A percentile compares a stretch with the other conserved stretches of the same genome.
phyloP scores from a whole-genome alignment of 2,329 filamentous ascomycete species.

The Elsinoe australis region DNA sequence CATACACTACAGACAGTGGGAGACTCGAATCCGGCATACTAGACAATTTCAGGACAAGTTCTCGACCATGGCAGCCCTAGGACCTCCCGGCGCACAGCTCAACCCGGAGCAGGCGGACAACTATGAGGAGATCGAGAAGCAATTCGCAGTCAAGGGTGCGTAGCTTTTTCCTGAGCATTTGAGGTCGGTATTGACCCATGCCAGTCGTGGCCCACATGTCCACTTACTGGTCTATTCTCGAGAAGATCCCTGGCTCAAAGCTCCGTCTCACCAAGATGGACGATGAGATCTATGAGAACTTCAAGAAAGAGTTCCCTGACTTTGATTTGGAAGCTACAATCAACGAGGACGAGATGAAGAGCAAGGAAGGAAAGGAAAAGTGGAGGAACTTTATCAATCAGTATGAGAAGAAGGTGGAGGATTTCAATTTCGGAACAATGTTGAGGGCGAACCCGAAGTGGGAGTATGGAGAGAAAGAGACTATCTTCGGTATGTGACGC shows the following conservation, averaged over 20 bases:
- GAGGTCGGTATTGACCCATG: conserved; percentile 3
- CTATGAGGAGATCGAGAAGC: conserved; percentile 76
- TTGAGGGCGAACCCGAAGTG: conserved; percentile 66
- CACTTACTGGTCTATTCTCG: conserved; percentile 94
- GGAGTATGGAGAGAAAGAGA: conserved; percentile 82
- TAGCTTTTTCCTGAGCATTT: neutral
- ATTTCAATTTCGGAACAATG: conserved; percentile 98
- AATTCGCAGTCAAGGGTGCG: conserved; percentile 91
- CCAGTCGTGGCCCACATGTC: conserved; percentile 85
- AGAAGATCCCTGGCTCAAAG: conserved; percentile 79
- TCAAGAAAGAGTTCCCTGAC: conserved; percentile 82
- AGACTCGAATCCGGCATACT: neutral
- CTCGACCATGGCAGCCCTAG: neutral
- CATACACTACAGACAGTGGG: neutral
- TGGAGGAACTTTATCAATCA: conserved; percentile 92
- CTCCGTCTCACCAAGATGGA: conserved; percentile 89
- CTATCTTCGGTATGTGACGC: conserved; percentile 68
- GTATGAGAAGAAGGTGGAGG: conserved; percentile 91
- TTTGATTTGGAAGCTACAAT: conserved; percentile 76
- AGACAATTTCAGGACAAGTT: neutral
- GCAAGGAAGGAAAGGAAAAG: conserved; percentile 83
- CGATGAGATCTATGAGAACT: conserved; percentile 87
- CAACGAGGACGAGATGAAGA: conserved; percentile 95
- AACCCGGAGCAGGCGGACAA: conserved; percentile 57
- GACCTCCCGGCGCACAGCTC: conserved; percentile 22